Evolutionary conservation across 345 rosid genomes (phyloP).

Genomic region (Sapria himalayana): DNA sequence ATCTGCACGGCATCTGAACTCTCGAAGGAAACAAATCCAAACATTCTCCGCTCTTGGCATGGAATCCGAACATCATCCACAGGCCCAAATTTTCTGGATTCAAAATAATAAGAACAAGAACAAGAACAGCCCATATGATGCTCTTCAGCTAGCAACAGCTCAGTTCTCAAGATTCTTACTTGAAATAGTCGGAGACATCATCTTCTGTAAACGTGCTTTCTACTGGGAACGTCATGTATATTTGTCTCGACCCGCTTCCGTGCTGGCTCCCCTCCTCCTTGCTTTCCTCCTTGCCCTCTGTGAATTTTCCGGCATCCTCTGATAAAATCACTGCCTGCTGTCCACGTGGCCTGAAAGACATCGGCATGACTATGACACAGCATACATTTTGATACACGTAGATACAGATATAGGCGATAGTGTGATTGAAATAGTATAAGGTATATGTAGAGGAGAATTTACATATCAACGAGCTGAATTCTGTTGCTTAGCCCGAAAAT

Average conservation of each 20-base stretch:
- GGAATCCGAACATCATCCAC: conserved; percentile 63
- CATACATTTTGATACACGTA: background rate
- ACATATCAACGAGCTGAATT: conserved; percentile 40
- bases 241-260: conserved; percentile 35
- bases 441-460: background rate
- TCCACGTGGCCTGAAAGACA: conserved; percentile 47
- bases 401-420: background rate
- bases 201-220: conserved; percentile 48
- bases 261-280: conserved; percentile 25
- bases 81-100: conserved; percentile 27
- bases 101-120: background rate
- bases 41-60: conserved; percentile 51
- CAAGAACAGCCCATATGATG: background rate
- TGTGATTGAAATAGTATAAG: background rate
- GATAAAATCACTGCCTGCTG: conserved; percentile 45
- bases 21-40: conserved; percentile 48
- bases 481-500: conserved; percentile 28
- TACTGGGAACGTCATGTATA: conserved; percentile 46
- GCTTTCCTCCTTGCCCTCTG: conserved; percentile 22
- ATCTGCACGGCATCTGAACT: conserved; percentile 31
- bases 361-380: background rate
- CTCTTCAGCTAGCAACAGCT: background rate
- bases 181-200: conserved; percentile 46
- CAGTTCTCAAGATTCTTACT: conserved; percentile 7
- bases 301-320: conserved; percentile 29